Evolutionary conservation across 306 rosid genomes (phyloP).

Genomic region (Dalbergia cochinchinensis): DNA sequence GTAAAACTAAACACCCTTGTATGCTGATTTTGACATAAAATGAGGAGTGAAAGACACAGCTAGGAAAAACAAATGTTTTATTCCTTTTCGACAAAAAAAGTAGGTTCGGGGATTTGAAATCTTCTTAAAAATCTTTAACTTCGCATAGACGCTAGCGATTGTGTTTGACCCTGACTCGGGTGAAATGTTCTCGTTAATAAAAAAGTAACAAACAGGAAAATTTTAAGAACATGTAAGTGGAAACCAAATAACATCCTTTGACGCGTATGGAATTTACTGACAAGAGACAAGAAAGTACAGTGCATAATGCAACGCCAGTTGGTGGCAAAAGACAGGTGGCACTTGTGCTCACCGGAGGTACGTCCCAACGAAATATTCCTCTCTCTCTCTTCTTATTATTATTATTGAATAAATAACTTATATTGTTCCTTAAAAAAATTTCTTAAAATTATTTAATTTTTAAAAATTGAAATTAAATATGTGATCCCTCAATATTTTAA

Average conservation of each 20-base stretch:
- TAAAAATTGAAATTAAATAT: no score
- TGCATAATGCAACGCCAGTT: neutral
- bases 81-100: slow-evolving; percentile 23
- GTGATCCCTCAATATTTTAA: no score
- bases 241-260: neutral
- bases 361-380: no score
- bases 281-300: neutral
- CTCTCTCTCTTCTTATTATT: no score
- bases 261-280: slow-evolving; percentile 4
- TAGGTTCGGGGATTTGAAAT: slow-evolving; percentile 32
- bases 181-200: neutral
- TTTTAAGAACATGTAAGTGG: neutral
- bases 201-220: slow-evolving; percentile 14
- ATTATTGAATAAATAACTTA: no score
- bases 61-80: neutral
- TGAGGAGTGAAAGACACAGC: slow-evolving; percentile 34
- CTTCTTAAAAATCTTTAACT: slow-evolving; percentile 33
- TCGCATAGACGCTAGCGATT: neutral
- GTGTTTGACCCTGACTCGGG: neutral
- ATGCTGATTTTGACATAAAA: neutral
- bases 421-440: no score
- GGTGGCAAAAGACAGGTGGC: neutral
- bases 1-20: neutral
- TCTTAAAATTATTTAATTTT: no score
- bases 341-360: no score